Percentiles rank a stretch among this genome's conserved stretches.
These are phyloP conservation scores for Pseudonectria buxi DNA, from an alignment of 2,329 filamentous ascomycete genomes.

Conservation along the genomic window DNA sequence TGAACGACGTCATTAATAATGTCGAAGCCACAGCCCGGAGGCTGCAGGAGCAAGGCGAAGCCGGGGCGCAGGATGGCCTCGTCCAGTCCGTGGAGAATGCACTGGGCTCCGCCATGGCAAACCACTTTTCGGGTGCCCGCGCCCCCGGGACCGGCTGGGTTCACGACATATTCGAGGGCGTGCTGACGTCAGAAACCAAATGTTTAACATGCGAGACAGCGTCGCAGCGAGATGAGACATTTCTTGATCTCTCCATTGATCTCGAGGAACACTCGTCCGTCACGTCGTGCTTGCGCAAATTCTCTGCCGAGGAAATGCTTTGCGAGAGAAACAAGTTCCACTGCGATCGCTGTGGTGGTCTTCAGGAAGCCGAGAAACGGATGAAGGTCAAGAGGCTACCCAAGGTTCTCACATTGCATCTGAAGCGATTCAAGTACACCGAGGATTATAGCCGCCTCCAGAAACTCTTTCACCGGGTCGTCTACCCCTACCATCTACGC, in stretches of 20 bases:
- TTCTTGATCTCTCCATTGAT: conserved; percentile 92
- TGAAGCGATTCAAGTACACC: conserved; percentile 98
- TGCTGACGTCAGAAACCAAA: conserved; percentile 90
- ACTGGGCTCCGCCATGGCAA: conserved; percentile 27
- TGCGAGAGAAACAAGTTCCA: conserved; percentile 99
- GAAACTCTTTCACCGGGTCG: conserved; percentile 93
- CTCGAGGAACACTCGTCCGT: conserved; percentile 93
- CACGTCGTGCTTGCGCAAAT: conserved; percentile 89
- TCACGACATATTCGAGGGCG: conserved; percentile 92
- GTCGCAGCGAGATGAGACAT: conserved; percentile 91
- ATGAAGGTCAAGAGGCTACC: conserved; percentile 98
- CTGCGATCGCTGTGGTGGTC: conserved; percentile 90
- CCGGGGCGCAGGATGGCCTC: conserved; percentile 35
- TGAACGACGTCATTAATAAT: conserved; percentile 94
- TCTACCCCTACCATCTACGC: conserved; percentile 93
- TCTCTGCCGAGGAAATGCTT: conserved; percentile 96
- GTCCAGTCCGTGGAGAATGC: conserved; percentile 44
- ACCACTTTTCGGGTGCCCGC: conserved; percentile 37
- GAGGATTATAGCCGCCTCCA: conserved; percentile 90
- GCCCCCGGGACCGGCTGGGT: conserved; percentile 77
- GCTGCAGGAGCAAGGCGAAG: conserved; percentile 44
- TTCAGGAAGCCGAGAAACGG: conserved; percentile 96
- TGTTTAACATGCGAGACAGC: conserved; percentile 94
- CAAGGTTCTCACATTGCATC: conserved; percentile 81
- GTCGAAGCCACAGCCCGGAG: conserved; percentile 80